Evolutionary conservation across 176 grass and related monocot species (phyloP), one percentile per base, ranked within the genome.

Genomic region (Dendrocalamus sinicus): DNA sequence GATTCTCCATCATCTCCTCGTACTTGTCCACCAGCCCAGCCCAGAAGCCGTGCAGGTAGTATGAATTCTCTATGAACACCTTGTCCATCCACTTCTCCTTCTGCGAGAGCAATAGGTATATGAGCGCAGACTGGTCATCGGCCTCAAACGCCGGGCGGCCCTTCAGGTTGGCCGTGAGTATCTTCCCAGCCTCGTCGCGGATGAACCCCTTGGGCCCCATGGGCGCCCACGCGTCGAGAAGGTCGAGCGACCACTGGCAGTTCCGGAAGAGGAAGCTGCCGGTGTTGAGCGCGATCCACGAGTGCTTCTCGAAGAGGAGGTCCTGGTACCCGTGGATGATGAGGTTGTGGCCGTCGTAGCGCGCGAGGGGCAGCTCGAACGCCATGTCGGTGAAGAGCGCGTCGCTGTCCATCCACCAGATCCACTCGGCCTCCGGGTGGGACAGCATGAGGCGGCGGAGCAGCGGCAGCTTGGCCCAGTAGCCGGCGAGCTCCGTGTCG

Each of bases 361-460:
- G 91, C 19, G 32, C 8, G 7, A 98, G 88, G 1, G 91, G 96
- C 57, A 98, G 87, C 84, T 98, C 88, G 58, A 98, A 98, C 8
- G 93, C 89, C 96, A 98, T 98, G 91, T 98, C 93, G 22, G 96
- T 98, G 86, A 98, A 95, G 67, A 98, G 86, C 12, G 93, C 93
- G 72, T 95, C 95, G 73, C 89, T 98, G 88, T 98, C 95, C 93
- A 98, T 90, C 95, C 95, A 98, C 95, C 95, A 98, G 89, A 98
- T 91, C 95, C 95, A 98, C 90, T 97, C 92, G 6, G 94, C 76
- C 82, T 98, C 95, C 32, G 93, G 95, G 84, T 98, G 95, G 24
- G 95, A 91, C 4, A 98, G 86, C 91, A 98, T 93, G 47, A 98
- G 91, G 19, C 73, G 87, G 51, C 95, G 93, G 57, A 98, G 87